Evolutionary conservation across 148 eudicot genomes (phyloP), one percentile per base, ranked within the genome.

Genomic region (Dianthus caryophyllus): DNA sequence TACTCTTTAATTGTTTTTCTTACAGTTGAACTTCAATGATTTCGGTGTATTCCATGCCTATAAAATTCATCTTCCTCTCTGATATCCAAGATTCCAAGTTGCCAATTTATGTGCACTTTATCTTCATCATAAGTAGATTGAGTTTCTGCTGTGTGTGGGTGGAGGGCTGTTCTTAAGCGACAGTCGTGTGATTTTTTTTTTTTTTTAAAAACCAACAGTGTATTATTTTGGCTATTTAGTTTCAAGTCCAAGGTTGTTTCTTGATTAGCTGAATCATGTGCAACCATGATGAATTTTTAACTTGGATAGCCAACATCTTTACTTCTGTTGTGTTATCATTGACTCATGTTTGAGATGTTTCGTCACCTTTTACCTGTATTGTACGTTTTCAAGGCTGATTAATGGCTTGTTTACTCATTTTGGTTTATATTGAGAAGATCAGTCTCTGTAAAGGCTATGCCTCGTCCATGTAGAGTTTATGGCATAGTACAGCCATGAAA

Each of bases 361-460:
- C 41, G 20, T 63, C 17, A 14, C 52, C 39, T 2, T 43, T 63
- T 29, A 2, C 18, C 2, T 64, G 38, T 41, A 4, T 25, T 64
- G 33, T 10, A 29, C 26, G 41, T 22, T 26, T 48, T 48, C 36
- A 10, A 27, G 68, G 22, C 56, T 48, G 39, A 3, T 33, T 33
- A 33, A 33, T 33, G 61, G 16, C 46, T 59, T 59, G 14, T 33
- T 58, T 33, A 0, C 15, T 59, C 64, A 59, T 59, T 48, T 65
- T 15, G n/a, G 56, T 56, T 47, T 29, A 29, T 16, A 26, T 16
- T 48, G 25, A 48, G 64, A 31, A 59, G 43, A 31, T 36, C 30
- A 36, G 22, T 9, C 11, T 36, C 33, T 30, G 11, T 17, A 9
- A 58, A 30, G 13, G 43, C 22, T 31, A 7, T 58, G 62, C 24